These are phyloP conservation scores for Cladosporium colombiae DNA, from an alignment of 2,329 filamentous ascomycete genomes.

Conservation along the genomic window DNA sequence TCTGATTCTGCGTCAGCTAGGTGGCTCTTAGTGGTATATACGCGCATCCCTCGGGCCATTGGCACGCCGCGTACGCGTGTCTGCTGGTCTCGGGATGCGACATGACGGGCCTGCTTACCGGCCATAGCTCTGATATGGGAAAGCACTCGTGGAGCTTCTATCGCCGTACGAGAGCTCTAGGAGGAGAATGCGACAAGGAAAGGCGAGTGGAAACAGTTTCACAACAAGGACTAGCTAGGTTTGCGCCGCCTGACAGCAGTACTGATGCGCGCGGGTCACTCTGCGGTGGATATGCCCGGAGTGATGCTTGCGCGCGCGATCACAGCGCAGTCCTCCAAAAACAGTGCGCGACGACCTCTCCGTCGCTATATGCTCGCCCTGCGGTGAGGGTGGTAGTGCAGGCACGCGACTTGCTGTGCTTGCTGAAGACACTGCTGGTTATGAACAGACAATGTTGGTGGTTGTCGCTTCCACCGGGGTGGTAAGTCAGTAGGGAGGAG, in stretches of 20 bases:
- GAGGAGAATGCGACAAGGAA: conserved; percentile 4
- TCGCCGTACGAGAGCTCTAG: not conserved
- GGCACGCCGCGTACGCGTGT: conserved; percentile 6
- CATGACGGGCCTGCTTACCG: conserved; percentile 16
- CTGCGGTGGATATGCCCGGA: not conserved
- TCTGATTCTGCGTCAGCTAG: conserved; percentile 45
- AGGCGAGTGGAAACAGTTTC: conserved; percentile 17
- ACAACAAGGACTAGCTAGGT: conserved; percentile 19
- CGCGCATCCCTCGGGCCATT: conserved; percentile 4
- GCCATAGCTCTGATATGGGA: conserved; percentile 9
- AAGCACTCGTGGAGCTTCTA: not conserved
- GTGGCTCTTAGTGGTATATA: not conserved
- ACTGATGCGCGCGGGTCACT: conserved; percentile 1
- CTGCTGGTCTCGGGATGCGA: not conserved
- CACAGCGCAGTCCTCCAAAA: conserved; percentile 11
- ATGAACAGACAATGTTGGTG: not conserved
- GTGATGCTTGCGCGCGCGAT: conserved; percentile 3
- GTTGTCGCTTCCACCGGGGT: not conserved
- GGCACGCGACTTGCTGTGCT: conserved; percentile 15
- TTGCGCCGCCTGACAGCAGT: conserved; percentile 14
- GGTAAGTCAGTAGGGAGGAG: too few relatives aligned
- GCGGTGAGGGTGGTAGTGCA: not conserved
- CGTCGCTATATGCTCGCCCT: conserved; percentile 1
- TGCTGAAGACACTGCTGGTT: not conserved
- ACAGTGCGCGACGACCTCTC: conserved; percentile 4